These are phyloP conservation scores for Colletotrichum sp. DNA, from an alignment of 2,329 filamentous ascomycete species.

Conservation along the genomic window DNA sequence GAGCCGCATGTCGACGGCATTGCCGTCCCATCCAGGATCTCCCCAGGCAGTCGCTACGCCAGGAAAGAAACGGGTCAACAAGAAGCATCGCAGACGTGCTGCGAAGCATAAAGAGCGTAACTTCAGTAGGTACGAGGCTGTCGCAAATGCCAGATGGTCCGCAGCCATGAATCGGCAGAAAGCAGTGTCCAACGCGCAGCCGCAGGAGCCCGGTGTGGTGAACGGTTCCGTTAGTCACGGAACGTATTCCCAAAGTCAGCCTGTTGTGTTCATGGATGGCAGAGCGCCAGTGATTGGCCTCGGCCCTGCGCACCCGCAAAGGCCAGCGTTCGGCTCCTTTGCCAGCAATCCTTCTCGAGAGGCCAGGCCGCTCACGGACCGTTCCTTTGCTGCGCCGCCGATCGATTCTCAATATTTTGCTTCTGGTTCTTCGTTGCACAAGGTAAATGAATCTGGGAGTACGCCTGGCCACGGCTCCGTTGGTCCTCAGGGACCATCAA, in stretches of 20 bases:
- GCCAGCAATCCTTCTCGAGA: slow-evolving; percentile 25
- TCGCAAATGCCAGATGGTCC: slow-evolving; percentile 12
- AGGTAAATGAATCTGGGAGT: slow-evolving; percentile 30
- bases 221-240: slow-evolving; percentile 16
- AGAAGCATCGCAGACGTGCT: slow-evolving; percentile 4
- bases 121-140: slow-evolving; percentile 20
- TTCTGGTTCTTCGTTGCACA: slow-evolving; percentile 4
- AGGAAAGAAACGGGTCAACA: slow-evolving; percentile 1
- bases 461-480: slow-evolving; percentile 23
- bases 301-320: slow-evolving; percentile 20
- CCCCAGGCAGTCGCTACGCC: neutral
- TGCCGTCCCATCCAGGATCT: slow-evolving; percentile 7
- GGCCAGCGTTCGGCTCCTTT: slow-evolving; percentile 4
- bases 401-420: slow-evolving; percentile 7
- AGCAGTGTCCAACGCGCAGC: neutral
- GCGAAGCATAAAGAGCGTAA: slow-evolving; percentile 13
- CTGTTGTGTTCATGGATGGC: neutral
- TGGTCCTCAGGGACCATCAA: slow-evolving; percentile 23
- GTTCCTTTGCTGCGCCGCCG: neutral
- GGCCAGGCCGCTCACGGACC: slow-evolving; percentile 6
- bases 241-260: neutral
- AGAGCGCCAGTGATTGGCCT: slow-evolving; percentile 9
- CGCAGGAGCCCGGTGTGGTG: neutral
- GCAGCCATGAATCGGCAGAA: slow-evolving; percentile 5
- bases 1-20: slow-evolving; percentile 5